Conservation (phyloP, 768 basidiomycete genomes). For the Leccinellum albellum region DNA sequence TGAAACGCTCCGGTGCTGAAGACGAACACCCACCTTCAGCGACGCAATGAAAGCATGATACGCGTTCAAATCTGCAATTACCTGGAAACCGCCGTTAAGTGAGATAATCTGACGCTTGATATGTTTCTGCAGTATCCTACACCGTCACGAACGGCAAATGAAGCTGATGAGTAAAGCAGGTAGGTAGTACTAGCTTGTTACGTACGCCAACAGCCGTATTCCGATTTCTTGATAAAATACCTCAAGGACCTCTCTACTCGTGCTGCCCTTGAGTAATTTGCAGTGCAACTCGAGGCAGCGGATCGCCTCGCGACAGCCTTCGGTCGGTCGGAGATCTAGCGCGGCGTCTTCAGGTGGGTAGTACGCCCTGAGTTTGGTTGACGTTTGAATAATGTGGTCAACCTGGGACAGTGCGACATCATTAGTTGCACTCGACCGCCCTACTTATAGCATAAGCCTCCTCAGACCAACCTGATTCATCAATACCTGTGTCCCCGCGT, state of each 20-base stretch:
- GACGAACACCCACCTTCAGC: constrained; percentile 58
- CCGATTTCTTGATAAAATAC: constrained; percentile 99
- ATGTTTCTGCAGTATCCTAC: constrained; percentile 89
- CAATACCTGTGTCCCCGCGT: constrained; percentile 91
- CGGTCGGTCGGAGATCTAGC: constrained; percentile 81
- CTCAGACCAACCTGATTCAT: constrained; percentile 78
- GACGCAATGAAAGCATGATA: constrained; percentile 88
- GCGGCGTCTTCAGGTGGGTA: constrained; percentile 79
- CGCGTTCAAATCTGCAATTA: constrained; percentile 93
- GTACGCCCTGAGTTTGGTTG: constrained; percentile 84
- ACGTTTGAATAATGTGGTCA: constrained; percentile 84
- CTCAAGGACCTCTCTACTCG: constrained; percentile 93
- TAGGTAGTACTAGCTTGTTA: constrained; percentile 6
- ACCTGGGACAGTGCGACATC: constrained; percentile 50
- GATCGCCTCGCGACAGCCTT: constrained; percentile 87
- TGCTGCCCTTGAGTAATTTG: constrained; percentile 85
- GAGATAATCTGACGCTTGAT: constrained; percentile 98
- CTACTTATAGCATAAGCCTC: not conserved
- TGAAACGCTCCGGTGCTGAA: not conserved
- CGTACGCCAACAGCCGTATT: constrained; percentile 78
- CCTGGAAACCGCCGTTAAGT: constrained; percentile 87
- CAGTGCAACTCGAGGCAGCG: constrained; percentile 88
- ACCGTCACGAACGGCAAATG: not conserved
- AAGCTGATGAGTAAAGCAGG: not conserved
- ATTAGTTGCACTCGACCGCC: not conserved